These are phyloP conservation scores for Nematodospora valgi DNA, from an alignment of 805 yeast genomes.

Conservation along the genomic window DNA sequence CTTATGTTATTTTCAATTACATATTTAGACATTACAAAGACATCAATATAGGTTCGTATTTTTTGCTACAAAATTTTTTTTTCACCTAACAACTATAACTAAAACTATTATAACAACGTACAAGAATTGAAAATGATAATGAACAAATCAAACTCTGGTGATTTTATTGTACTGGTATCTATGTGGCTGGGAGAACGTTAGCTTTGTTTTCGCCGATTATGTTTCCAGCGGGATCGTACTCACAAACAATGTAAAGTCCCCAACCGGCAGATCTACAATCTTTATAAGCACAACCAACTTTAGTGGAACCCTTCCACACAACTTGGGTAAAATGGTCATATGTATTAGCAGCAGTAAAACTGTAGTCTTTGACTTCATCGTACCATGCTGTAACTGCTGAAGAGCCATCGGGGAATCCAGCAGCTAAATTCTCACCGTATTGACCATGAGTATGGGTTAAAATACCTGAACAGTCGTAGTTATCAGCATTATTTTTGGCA, in stretches of 20 bases:
- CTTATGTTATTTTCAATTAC: conserved; percentile 27
- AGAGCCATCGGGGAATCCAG: conserved; percentile 28
- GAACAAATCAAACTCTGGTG: neutral
- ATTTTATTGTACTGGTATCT: neutral
- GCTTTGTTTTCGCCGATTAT: conserved; percentile 24
- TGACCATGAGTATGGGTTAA: conserved; percentile 35
- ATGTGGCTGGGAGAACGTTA: conserved; percentile 23
- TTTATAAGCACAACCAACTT: conserved; percentile 75
- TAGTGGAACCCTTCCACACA: conserved; percentile 62
- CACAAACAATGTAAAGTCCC: conserved; percentile 32
- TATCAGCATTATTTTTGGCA: conserved; percentile 32
- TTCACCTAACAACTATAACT: no score
- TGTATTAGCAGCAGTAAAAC: conserved; percentile 21
- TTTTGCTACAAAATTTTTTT: no score
- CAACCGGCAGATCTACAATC: conserved; percentile 46
- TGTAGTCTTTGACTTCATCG: conserved; percentile 27
- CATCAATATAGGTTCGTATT: no score
- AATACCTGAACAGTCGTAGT: conserved; percentile 35
- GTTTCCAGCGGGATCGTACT: conserved; percentile 35
- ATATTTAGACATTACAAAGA: conserved; percentile 5
- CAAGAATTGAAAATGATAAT: no score
- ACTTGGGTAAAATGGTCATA: conserved; percentile 71
- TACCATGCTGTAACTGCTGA: conserved; percentile 35
- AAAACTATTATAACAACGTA: no score
- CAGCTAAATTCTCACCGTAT: conserved; percentile 37